Percentiles rank a stretch among this genome's conserved stretches.
Evolutionary conservation across 768 basidiomycete genomes (phyloP).

Genomic region (Fistulinella prunicolor): DNA sequence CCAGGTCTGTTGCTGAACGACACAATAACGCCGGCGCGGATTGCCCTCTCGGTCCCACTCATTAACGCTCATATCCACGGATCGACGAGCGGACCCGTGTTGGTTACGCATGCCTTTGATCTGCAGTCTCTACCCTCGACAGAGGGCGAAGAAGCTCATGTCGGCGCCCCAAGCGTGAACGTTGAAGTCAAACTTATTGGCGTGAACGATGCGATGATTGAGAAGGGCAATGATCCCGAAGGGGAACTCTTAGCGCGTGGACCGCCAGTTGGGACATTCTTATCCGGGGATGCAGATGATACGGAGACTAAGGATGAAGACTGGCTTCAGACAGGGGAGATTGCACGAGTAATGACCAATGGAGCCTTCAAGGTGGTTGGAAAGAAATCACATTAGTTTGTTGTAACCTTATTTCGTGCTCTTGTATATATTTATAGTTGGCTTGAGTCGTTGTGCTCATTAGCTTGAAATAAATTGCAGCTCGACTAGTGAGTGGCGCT

Average conservation of each 20-base stretch:
- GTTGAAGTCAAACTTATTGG: slow-evolving; percentile 78
- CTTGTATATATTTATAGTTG: no score
- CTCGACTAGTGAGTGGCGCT: background rate
- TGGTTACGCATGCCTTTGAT: slow-evolving; percentile 83
- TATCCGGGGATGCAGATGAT: slow-evolving; percentile 27
- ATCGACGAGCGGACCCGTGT: slow-evolving; percentile 68
- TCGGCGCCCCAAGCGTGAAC: slow-evolving; percentile 83
- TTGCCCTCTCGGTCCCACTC: slow-evolving; percentile 75
- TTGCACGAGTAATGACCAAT: slow-evolving; percentile 56
- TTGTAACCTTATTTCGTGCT: background rate
- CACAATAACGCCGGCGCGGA: slow-evolving; percentile 58
- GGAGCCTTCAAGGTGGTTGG: slow-evolving; percentile 53
- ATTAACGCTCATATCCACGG: slow-evolving; percentile 62
- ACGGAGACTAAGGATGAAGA: slow-evolving; percentile 39
- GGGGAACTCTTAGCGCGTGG: slow-evolving; percentile 67
- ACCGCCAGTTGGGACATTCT: slow-evolving; percentile 61
- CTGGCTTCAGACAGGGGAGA: slow-evolving; percentile 46
- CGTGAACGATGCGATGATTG: slow-evolving; percentile 62
- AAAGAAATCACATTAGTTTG: slow-evolving; percentile 4
- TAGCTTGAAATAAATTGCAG: background rate
- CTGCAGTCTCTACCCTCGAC: slow-evolving; percentile 65
- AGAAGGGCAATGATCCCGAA: slow-evolving; percentile 61
- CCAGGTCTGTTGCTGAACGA: slow-evolving; percentile 51
- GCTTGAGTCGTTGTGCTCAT: no score
- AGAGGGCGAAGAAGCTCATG: slow-evolving; percentile 39